These are phyloP conservation scores for Colletotrichum sp. DNA, from an alignment of 2,329 filamentous ascomycete species.

Conservation along the genomic window DNA sequence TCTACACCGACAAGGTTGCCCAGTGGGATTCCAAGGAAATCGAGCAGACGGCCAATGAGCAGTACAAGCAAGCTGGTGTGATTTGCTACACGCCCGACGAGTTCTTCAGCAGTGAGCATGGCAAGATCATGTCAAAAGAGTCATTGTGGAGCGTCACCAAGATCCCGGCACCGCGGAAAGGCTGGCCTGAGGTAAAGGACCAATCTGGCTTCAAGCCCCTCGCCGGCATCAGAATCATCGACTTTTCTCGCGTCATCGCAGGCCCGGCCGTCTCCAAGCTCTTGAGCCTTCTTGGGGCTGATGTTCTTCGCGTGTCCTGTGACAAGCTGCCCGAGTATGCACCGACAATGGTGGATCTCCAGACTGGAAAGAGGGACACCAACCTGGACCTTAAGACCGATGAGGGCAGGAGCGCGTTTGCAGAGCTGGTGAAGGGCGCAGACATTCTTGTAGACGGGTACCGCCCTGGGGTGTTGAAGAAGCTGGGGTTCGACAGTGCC, in stretches of 20 bases:
- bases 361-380: neutral
- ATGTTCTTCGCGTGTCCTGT: neutral
- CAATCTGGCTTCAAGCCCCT: neutral
- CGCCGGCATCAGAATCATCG: neutral
- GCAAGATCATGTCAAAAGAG: neutral
- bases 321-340: neutral
- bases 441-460: neutral
- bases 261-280: neutral
- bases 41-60: neutral
- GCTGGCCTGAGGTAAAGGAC: neutral
- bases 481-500: neutral
- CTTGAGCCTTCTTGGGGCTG: fast-evolving
- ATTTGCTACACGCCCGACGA: neutral
- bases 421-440: neutral
- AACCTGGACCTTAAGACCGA: neutral
- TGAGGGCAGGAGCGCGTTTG: neutral
- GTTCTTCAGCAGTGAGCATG: neutral
- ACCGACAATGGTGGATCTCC: neutral
- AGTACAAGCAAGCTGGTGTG: neutral
- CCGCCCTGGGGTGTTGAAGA: neutral
- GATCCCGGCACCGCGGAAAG: neutral
- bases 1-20: neutral
- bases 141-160: neutral
- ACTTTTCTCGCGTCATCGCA: neutral
- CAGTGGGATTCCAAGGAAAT: neutral